Conservation (phyloP, 768 basidiomycete species). For the Termitomyces sp. region DNA sequence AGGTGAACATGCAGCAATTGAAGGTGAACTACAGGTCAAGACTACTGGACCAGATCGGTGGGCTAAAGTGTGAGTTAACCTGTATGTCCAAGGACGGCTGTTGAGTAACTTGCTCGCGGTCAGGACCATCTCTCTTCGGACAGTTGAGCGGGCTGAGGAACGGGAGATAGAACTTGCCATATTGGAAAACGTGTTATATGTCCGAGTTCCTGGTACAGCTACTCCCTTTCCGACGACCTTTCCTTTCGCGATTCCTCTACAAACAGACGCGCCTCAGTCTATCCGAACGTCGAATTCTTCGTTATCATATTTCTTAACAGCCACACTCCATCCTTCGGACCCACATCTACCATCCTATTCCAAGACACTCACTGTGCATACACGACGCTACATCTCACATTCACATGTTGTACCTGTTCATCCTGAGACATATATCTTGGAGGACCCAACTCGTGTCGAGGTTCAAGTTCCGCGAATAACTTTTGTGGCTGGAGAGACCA, state of each 20-base stretch:
- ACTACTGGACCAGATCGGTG: slow-evolving; percentile 52
- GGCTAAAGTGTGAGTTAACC: slow-evolving; percentile 60
- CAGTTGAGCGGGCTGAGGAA: slow-evolving; percentile 57
- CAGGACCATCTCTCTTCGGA: slow-evolving; percentile 63
- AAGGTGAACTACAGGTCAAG: slow-evolving; percentile 86
- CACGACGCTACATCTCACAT: slow-evolving; percentile 69
- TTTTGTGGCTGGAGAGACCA: slow-evolving; percentile 66
- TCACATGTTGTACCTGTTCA: slow-evolving; percentile 45
- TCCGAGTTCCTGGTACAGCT: slow-evolving; percentile 29
- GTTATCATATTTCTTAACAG: slow-evolving; percentile 65
- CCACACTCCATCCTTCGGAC: slow-evolving; percentile 52
- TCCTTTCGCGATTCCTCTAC: slow-evolving; percentile 80
- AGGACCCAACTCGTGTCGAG: slow-evolving; percentile 61
- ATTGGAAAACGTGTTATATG: slow-evolving; percentile 52
- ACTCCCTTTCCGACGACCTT: slow-evolving; percentile 52
- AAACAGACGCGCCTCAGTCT: slow-evolving; percentile 77
- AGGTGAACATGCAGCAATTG: slow-evolving; percentile 75
- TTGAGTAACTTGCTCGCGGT: slow-evolving; percentile 6
- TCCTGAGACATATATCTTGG: slow-evolving; percentile 52
- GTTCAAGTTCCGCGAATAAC: slow-evolving; percentile 68
- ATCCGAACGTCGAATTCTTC: slow-evolving; percentile 72
- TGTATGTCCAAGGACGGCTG: slow-evolving; percentile 2
- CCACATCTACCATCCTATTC: slow-evolving; percentile 31
- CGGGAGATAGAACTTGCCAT: slow-evolving; percentile 62
- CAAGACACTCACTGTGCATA: slow-evolving; percentile 62